phyloP scores from a whole-genome alignment of 1,139 yeast genomes.

The Geotrichum fermentans region DNA sequence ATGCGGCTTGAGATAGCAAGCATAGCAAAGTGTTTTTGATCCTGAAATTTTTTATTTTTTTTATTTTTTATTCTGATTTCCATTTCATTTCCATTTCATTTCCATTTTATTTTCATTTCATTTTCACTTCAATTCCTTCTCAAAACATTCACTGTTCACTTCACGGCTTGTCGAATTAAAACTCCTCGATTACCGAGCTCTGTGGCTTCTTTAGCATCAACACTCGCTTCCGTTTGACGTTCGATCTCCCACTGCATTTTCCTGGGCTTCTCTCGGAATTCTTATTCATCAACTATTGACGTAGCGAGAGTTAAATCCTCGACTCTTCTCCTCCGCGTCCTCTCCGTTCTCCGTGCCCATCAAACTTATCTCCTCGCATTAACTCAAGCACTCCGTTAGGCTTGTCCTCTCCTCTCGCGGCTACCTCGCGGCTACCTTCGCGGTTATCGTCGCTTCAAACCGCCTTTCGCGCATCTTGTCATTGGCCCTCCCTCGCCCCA shows the following conservation, averaged over 20 bases:
- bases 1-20: slow-evolving; percentile 1
- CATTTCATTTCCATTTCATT: not conserved
- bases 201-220: too few species aligned
- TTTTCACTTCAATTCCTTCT: not conserved
- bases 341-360: not conserved
- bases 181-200: too few species aligned
- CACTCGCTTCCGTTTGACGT: not conserved
- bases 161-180: too few species aligned
- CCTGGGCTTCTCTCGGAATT: not conserved
- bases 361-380: not conserved
- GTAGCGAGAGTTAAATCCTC: not conserved
- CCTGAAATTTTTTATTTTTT: too few species aligned
- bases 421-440: too few species aligned
- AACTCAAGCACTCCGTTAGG: too few species aligned
- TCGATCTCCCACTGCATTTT: too few species aligned
- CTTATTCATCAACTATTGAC: not conserved
- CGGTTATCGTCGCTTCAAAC: too few species aligned
- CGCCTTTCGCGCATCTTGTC: not conserved
- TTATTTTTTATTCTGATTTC: too few species aligned
- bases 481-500: slow-evolving; percentile 2
- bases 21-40: too few species aligned
- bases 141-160: too few species aligned
- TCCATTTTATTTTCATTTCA: not conserved
- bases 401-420: too few species aligned
- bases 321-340: not conserved